These are phyloP conservation scores for Sporothrix curviconia DNA, from an alignment of 2,329 filamentous ascomycete species.

Conservation along the genomic window DNA sequence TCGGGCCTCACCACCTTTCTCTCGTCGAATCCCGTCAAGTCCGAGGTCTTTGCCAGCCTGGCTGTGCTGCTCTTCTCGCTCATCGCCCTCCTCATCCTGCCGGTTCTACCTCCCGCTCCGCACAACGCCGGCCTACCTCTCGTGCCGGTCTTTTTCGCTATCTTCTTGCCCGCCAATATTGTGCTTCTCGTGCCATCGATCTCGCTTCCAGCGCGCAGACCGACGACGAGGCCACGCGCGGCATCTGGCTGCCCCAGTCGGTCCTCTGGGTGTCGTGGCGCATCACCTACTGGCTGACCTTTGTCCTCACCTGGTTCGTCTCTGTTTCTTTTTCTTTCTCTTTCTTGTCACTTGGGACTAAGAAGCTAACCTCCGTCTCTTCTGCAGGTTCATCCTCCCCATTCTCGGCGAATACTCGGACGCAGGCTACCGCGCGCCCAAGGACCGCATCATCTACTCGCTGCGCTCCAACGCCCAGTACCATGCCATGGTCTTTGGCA, in stretches of 20 bases:
- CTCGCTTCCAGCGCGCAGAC: constrained; percentile 77
- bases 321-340: not conserved
- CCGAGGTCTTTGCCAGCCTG: constrained; percentile 68
- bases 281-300: constrained; percentile 95
- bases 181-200: constrained; percentile 89
- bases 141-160: constrained; percentile 90
- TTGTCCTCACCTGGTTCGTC: constrained; percentile 82
- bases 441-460: constrained; percentile 74
- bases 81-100: constrained; percentile 74
- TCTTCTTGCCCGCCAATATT: constrained; percentile 86
- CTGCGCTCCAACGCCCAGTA: constrained; percentile 83
- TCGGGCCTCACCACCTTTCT: too few relatives aligned
- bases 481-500: constrained; percentile 70
- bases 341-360: too few relatives aligned
- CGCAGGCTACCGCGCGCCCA: constrained; percentile 83
- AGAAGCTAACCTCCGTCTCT: not conserved
- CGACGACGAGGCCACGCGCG: constrained; percentile 63
- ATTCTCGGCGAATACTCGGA: constrained; percentile 92
- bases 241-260: constrained; percentile 78
- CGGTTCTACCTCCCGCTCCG: constrained; percentile 87
- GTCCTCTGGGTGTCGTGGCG: constrained; percentile 84
- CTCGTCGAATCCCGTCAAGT: constrained; percentile 65
- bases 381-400: constrained; percentile 75
- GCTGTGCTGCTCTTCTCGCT: constrained; percentile 68
- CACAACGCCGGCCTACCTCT: constrained; percentile 83